Conservation (phyloP, 345 rosid genomes). For the Eucalyptus sideroxylon region DNA sequence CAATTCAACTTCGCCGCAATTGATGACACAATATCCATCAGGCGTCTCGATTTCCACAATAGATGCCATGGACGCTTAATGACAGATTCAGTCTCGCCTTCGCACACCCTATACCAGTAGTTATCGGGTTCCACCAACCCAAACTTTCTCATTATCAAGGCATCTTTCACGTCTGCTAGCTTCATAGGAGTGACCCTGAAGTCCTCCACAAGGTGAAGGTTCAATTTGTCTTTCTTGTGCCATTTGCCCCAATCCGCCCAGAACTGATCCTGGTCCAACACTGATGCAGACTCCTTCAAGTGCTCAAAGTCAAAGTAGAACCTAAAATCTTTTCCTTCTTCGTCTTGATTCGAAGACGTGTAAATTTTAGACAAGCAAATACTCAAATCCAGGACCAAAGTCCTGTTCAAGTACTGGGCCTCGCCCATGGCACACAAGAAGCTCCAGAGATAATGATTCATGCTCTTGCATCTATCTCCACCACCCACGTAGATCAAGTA, state of each 20-base stretch:
- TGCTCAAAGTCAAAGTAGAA: conserved; percentile 95
- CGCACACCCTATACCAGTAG: conserved; percentile 95
- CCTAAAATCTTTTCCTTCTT: conserved; percentile 94
- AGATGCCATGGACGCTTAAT: conserved; percentile 85
- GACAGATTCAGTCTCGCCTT: conserved; percentile 75
- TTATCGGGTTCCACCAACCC: conserved; percentile 87
- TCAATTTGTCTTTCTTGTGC: conserved; percentile 45
- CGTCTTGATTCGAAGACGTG: conserved; percentile 58
- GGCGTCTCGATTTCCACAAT: conserved; percentile 82
- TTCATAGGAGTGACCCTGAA: conserved; percentile 62
- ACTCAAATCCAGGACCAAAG: conserved; percentile 82
- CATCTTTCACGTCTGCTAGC: conserved; percentile 50
- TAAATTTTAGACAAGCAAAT: conserved; percentile 71
- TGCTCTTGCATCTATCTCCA: conserved; percentile 88
- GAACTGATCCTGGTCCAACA: conserved; percentile 77
- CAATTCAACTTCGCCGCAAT: conserved; percentile 70
- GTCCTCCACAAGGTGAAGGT: conserved; percentile 62
- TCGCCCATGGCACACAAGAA: conserved; percentile 94
- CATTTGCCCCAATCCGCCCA: conserved; percentile 80
- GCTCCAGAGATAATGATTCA: conserved; percentile 96
- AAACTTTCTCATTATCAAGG: conserved; percentile 88
- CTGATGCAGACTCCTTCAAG: conserved; percentile 77
- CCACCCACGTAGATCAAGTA: conserved; percentile 74
- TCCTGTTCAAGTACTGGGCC: conserved; percentile 84
- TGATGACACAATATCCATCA: conserved; percentile 77